Percentiles rank a stretch among this genome's conserved stretches.
Conservation (phyloP, 2,329 filamentous ascomycete species). For the Sclerotinia subarctica region DNA sequence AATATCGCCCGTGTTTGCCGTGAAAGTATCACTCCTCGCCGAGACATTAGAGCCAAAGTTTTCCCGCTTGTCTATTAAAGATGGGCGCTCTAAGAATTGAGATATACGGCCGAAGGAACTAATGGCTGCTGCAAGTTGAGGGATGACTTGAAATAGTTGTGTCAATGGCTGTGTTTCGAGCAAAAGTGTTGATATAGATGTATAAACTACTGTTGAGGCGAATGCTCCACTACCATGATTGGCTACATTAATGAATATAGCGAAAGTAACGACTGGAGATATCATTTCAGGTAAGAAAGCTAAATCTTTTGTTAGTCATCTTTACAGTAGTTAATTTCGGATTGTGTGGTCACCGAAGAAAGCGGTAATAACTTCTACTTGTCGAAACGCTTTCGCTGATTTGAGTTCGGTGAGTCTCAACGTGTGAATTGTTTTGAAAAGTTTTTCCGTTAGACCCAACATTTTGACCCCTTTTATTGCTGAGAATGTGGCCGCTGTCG, state of each 20-base stretch:
- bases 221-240: not conserved
- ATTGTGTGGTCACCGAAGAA: not conserved
- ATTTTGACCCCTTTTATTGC: not conserved
- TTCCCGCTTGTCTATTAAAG: not conserved
- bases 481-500: not conserved
- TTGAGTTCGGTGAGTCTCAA: not conserved
- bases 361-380: not conserved
- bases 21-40: not conserved
- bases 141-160: not conserved
- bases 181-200: not conserved
- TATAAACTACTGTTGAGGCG: not conserved
- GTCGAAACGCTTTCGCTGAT: not conserved
- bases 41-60: not conserved
- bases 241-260: not conserved
- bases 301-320: not conserved
- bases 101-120: not conserved
- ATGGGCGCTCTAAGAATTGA: not conserved
- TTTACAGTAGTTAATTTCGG: not conserved
- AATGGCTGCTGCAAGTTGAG: not conserved
- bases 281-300: not conserved
- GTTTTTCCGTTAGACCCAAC: not conserved
- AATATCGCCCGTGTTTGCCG: not conserved
- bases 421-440: not conserved
- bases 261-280: not conserved
- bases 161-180: not conserved